Percentiles rank a stretch among this genome's conserved stretches.
Evolutionary conservation across 768 basidiomycete genomes (phyloP).

Genomic region (Baorangia bicolor): DNA sequence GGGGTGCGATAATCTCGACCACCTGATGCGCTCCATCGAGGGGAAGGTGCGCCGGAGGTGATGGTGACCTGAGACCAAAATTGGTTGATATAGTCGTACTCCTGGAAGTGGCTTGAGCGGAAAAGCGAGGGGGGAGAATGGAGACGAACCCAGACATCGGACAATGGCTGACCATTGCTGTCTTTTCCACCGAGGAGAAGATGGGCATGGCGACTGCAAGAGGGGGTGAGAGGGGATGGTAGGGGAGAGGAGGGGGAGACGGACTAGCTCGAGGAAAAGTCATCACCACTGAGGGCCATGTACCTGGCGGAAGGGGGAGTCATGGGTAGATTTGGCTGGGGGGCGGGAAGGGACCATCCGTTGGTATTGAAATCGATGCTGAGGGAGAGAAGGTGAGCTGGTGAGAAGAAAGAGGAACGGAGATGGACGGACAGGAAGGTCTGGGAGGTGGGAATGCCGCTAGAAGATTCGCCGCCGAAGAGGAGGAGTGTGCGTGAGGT

Average conservation of each 20-base stretch:
- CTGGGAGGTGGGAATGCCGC: conserved; percentile 57
- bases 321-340: conserved; percentile 48
- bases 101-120: conserved; percentile 41
- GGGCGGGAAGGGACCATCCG: conserved; percentile 57
- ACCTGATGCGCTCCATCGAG: conserved; percentile 72
- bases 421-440: conserved; percentile 60
- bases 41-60: conserved; percentile 51
- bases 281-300: conserved; percentile 61
- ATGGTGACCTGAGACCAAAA: conserved; percentile 70
- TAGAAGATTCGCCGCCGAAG: conserved; percentile 73
- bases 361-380: conserved; percentile 65
- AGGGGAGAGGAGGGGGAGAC: conserved; percentile 30
- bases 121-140: background rate
- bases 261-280: conserved; percentile 82
- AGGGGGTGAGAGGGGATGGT: conserved; percentile 15
- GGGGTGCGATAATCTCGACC: conserved; percentile 62
- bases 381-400: conserved; percentile 4
- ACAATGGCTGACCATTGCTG: conserved; percentile 48
- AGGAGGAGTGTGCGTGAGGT: conserved; percentile 58
- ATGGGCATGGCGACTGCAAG: conserved; percentile 65
- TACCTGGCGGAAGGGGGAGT: conserved; percentile 59
- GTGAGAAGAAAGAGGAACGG: background rate
- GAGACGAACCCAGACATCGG: conserved; percentile 70
- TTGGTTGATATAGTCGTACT: conserved; percentile 71
- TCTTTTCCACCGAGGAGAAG: conserved; percentile 72